These are phyloP conservation scores for Pseudocercospora cruenta DNA, from an alignment of 2,329 filamentous ascomycete genomes.

Conservation along the genomic window DNA sequence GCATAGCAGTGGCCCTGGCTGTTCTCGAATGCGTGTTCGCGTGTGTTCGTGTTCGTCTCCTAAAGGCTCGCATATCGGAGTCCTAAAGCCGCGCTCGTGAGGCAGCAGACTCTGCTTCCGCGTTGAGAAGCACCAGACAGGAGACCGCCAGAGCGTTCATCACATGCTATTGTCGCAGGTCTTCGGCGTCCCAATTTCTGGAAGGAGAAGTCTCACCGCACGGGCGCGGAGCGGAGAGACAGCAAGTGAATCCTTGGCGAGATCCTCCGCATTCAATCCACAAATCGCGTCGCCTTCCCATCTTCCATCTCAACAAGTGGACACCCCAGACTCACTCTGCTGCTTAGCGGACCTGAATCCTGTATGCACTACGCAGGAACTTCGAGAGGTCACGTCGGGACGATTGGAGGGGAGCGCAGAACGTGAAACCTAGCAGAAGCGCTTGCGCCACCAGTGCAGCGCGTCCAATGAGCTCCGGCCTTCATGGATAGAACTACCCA, in stretches of 20 bases:
- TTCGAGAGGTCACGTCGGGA: background rate
- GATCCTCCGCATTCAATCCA: background rate
- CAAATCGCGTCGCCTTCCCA: slow-evolving; percentile 2
- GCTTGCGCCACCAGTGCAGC: slow-evolving; percentile 10
- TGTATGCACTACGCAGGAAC: slow-evolving; percentile 12
- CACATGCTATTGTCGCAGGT: background rate
- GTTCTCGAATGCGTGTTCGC: background rate
- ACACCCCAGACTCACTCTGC: background rate
- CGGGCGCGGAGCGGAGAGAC: background rate
- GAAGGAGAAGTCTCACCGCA: slow-evolving; percentile 1
- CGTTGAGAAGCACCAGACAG: background rate
- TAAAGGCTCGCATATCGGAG: background rate
- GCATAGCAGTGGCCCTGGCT: background rate
- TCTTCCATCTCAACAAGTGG: background rate
- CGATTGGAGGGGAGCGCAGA: slow-evolving; percentile 13
- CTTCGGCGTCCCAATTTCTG: background rate
- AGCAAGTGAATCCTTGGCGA: background rate
- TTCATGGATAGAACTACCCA: background rate
- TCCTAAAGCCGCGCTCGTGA: background rate
- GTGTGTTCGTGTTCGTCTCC: background rate
- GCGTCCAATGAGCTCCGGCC: background rate
- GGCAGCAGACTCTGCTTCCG: background rate
- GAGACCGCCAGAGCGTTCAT: slow-evolving; percentile 1
- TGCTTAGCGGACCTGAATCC: background rate
- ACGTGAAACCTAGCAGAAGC: background rate